A percentile compares a stretch with the other conserved stretches of the same genome.
Evolutionary conservation across 2,329 filamentous ascomycete species (phyloP).

Genomic region (Stachybotrys echinatus): DNA sequence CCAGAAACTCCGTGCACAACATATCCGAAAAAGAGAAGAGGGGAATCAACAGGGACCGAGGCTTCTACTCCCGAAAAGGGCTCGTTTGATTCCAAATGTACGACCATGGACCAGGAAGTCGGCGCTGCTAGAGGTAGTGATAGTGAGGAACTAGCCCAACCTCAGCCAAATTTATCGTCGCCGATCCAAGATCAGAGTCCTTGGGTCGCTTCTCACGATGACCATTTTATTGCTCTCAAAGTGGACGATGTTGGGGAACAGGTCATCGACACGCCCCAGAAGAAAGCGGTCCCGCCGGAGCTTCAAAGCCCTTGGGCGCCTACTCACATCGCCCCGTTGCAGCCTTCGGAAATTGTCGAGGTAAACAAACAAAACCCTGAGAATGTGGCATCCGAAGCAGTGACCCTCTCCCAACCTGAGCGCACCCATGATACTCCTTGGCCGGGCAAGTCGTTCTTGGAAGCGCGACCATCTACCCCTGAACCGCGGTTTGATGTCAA

Average conservation of each 20-base stretch:
- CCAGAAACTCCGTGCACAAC: background rate
- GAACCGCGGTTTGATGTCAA: conserved; percentile 44
- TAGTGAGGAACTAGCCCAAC: background rate
- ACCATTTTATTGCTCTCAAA: background rate
- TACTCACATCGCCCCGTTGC: background rate
- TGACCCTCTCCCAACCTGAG: background rate
- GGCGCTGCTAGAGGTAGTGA: no score
- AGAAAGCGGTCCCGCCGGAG: conserved; percentile 9
- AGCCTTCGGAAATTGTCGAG: background rate
- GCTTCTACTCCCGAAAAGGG: no score
- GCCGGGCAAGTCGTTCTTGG: no score
- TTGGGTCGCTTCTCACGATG: background rate
- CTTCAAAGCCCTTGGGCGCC: conserved; percentile 20
- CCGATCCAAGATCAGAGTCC: background rate
- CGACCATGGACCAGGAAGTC: no score
- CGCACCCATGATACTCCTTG: no score
- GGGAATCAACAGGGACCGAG: no score
- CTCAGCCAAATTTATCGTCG: background rate
- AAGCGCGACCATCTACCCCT: conserved; percentile 30
- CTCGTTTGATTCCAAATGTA: no score
- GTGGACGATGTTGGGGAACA: background rate
- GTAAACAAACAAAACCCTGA: background rate
- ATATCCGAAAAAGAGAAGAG: no score
- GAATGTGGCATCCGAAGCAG: background rate
- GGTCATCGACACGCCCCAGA: background rate